Conservation (phyloP, 2,329 filamentous ascomycete species). For the Aspergillus nomiae region DNA sequence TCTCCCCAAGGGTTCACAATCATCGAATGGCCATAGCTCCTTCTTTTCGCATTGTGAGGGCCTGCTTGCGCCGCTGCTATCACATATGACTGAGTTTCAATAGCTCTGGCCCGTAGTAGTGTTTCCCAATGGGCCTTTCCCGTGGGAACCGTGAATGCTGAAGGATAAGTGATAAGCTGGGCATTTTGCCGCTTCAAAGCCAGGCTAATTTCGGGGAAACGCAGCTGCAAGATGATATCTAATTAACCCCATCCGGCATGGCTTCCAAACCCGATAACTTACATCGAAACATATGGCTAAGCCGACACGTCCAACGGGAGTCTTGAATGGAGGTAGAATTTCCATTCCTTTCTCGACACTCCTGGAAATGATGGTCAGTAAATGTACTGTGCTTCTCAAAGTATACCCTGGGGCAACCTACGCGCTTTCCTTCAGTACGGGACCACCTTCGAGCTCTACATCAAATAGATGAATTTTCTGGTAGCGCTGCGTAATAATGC, state of each 20-base stretch:
- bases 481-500: constrained; percentile 66
- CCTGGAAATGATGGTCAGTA: constrained; percentile 22
- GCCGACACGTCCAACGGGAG: constrained; percentile 72
- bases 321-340: constrained; percentile 72
- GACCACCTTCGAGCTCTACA: constrained; percentile 60
- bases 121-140: constrained; percentile 84
- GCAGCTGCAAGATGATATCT: constrained; percentile 52
- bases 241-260: not conserved
- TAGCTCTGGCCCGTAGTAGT: constrained; percentile 75
- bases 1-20: constrained; percentile 86
- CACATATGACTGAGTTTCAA: constrained; percentile 87
- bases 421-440: constrained; percentile 63
- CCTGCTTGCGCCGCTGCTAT: constrained; percentile 84
- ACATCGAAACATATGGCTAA: constrained; percentile 86
- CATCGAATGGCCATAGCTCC: constrained; percentile 83
- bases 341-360: constrained; percentile 68
- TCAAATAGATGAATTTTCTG: constrained; percentile 94
- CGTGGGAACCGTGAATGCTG: constrained; percentile 85
- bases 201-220: constrained; percentile 76
- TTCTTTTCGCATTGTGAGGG: constrained; percentile 70
- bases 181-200: constrained; percentile 67
- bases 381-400: not conserved
- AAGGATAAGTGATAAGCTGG: constrained; percentile 81
- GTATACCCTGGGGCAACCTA: constrained; percentile 23
- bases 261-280: constrained; percentile 22